A percentile compares a stretch with the other conserved stretches of the same genome.
These are phyloP conservation scores for Amorphotheca resinae DNA, from an alignment of 495 filamentous ascomycete genomes.

Conservation along the genomic window DNA sequence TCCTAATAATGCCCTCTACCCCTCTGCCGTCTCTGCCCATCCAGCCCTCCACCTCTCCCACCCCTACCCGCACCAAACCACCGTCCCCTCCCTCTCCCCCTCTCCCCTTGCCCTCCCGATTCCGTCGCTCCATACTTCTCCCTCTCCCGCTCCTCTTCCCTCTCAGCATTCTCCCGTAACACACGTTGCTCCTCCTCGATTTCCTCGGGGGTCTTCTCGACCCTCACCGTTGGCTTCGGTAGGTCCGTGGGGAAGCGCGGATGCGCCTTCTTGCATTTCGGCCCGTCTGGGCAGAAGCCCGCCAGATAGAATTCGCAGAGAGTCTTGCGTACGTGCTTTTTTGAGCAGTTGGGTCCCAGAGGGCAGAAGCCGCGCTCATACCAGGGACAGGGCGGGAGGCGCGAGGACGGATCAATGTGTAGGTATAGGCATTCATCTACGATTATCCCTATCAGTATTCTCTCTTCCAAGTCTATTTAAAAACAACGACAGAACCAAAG, in stretches of 20 bases:
- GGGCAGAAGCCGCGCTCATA: constrained; percentile 95
- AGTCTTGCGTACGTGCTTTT: constrained; percentile 67
- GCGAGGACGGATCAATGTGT: constrained; percentile 73
- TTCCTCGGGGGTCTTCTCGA: constrained; percentile 19
- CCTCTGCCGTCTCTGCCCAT: constrained; percentile 11
- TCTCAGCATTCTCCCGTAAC: constrained; percentile 25
- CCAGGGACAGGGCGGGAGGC: constrained; percentile 78
- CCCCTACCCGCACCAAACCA: constrained; percentile 14
- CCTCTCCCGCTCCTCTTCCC: constrained; percentile 24
- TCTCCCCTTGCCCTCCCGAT: constrained; percentile 18
- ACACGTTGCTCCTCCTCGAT: constrained; percentile 19
- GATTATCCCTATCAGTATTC: too few relatives aligned
- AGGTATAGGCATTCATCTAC: constrained; percentile 88
- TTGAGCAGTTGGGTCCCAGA: constrained; percentile 71
- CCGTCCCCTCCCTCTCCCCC: constrained; percentile 14
- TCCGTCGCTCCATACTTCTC: constrained; percentile 23
- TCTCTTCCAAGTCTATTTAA: too few relatives aligned
- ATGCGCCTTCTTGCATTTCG: constrained; percentile 62
- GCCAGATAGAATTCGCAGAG: constrained; percentile 81
- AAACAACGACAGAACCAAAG: too few relatives aligned
- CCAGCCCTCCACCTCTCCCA: constrained; percentile 10
- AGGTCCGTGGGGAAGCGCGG: constrained; percentile 65
- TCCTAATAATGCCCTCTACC: constrained; percentile 16
- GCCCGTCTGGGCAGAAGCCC: constrained; percentile 86
- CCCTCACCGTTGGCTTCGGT: constrained; percentile 41